These are phyloP conservation scores for Trypanosomatidae sp. DNA, from an alignment of 208 protist genomes.

Conservation along the genomic window DNA sequence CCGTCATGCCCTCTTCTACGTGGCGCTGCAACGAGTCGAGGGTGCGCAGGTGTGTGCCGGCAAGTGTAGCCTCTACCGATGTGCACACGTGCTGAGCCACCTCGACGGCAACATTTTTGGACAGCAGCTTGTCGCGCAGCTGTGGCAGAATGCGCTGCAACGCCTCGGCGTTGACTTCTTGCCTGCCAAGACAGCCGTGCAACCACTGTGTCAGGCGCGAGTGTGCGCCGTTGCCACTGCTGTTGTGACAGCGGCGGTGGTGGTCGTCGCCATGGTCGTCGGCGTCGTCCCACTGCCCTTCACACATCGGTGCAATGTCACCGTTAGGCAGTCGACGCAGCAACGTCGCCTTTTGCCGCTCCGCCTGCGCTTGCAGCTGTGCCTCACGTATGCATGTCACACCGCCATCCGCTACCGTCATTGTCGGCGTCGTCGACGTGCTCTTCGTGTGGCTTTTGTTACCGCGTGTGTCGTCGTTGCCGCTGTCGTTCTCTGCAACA, in stretches of 20 bases:
- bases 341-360: constrained; percentile 50
- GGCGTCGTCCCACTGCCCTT: constrained; percentile 59
- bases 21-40: constrained; percentile 80
- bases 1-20: constrained; percentile 78
- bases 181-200: constrained; percentile 47
- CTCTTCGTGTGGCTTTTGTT: no score
- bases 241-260: no score
- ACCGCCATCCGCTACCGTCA: constrained; percentile 14
- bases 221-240: constrained; percentile 9
- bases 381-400: constrained; percentile 36
- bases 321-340: constrained; percentile 62
- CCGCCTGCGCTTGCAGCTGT: constrained; percentile 54
- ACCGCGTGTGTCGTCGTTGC: neutral
- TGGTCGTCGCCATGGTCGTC: no score
- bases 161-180: constrained; percentile 78
- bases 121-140: constrained; percentile 91
- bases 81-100: constrained; percentile 94
- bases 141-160: constrained; percentile 83
- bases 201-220: constrained; percentile 63
- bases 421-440: no score
- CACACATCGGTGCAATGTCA: constrained; percentile 43
- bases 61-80: constrained; percentile 85
- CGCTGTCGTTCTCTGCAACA: constrained; percentile 9
- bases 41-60: constrained; percentile 87
- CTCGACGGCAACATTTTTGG: constrained; percentile 97